Conservation (phyloP, 768 basidiomycete species). For the Tylopilus subfusipes region DNA sequence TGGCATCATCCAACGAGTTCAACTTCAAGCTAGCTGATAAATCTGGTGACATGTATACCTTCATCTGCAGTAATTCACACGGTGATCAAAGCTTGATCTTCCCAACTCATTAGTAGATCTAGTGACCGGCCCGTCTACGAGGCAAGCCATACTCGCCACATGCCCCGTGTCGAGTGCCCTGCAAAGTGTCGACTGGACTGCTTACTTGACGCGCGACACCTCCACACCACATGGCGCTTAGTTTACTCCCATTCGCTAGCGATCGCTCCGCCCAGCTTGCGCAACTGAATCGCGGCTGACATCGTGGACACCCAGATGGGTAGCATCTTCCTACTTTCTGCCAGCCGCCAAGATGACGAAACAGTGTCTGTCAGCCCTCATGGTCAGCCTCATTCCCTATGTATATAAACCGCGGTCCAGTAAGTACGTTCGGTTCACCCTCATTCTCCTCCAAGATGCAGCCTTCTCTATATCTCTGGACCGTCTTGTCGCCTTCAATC, state of each 20-base stretch:
- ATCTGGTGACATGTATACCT: too few species aligned
- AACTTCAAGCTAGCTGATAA: too few species aligned
- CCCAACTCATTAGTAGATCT: too few species aligned
- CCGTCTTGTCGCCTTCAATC: background rate
- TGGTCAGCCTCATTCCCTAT: constrained; percentile 13
- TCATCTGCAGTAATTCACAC: too few species aligned
- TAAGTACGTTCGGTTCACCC: background rate
- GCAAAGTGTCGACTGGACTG: too few species aligned
- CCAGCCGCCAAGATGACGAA: constrained; percentile 3
- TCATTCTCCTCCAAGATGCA: constrained; percentile 9
- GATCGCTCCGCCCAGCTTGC: background rate
- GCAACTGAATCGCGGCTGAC: background rate
- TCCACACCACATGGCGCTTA: background rate
- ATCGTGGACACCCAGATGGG: background rate
- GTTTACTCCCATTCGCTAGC: background rate
- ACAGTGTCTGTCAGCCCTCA: background rate
- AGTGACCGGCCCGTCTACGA: too few species aligned
- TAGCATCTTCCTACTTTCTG: background rate
- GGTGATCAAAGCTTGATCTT: too few species aligned
- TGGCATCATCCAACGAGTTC: too few species aligned
- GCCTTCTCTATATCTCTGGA: background rate
- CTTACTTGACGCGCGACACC: background rate
- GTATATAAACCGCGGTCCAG: constrained; percentile 8
- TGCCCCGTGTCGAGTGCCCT: background rate
- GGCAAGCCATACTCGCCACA: too few species aligned